Evolutionary conservation across 192 early-diverging fungal genomes (phyloP), one percentile per base, ranked within the genome.

Genomic region (Linnemannia schmuckeri): DNA sequence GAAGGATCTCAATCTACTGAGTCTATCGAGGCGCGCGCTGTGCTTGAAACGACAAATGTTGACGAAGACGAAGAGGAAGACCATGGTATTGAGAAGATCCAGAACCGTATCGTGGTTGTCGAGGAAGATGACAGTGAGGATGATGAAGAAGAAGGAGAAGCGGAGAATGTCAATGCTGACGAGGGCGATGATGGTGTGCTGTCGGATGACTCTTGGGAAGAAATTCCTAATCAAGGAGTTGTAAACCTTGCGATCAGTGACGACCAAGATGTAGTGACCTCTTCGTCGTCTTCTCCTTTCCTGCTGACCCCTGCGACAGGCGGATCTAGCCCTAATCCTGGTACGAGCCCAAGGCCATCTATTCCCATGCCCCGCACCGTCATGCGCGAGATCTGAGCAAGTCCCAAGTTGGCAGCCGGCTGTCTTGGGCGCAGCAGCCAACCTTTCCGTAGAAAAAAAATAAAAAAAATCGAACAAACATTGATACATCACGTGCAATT

Each of bases 161-260:
- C 33, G 4, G 79, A 52, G 37, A 44, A 74, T 0, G 44, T 75
- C 1, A 47, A 55, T 4, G 73, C 57, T 1, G 69, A 72, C 0
- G 55, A 85, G 0, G 83, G 76, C 4, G 77, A 52, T 2, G 78
- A 72, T 46, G 41, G 74, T 35, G 61, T 47, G 18, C 7, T 76
- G 15, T 85, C 83, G 17, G 83, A 85, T 70, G 83, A 85, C 12
- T 85, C 83, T 3, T 85, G 83, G 83, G 83, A 85, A 85, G 83
- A 85, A 30, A 73, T 85, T 13, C 83, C 83, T 33, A 54, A 41
- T 30, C 74, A 69, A 46, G 42, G 42, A 4, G 41, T 85, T 18
- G 78, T 72, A 33, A 27, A 18, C n/a, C 30, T 85, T 12, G 70
- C 74, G 35, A 68, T 77, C 27, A 55, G 72, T 2, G 82, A 74